Evolutionary conservation across 2,329 filamentous ascomycete species (phyloP).

Genomic region (Apiospora hydei): DNA sequence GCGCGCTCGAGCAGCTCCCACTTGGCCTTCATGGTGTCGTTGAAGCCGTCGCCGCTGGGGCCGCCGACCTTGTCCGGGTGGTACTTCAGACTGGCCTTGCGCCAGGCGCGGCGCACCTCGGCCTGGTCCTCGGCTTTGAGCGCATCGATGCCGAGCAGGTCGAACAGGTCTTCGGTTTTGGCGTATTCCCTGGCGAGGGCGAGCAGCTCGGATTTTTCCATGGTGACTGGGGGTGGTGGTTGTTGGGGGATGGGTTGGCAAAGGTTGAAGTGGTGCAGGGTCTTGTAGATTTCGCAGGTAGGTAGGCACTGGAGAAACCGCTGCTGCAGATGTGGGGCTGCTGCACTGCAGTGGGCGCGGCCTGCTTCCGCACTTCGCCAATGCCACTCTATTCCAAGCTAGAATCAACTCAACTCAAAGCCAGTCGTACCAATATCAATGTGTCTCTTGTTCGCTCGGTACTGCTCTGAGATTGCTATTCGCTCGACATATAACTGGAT

Average conservation of each 20-base stretch:
- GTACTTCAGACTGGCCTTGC: slow-evolving; percentile 85
- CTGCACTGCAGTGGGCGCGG: neutral
- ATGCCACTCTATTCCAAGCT: neutral
- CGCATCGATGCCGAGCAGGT: slow-evolving; percentile 72
- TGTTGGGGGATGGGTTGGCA: neutral
- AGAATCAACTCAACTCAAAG: neutral
- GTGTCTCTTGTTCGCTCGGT: no score
- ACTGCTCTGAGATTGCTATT: no score
- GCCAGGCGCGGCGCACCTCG: slow-evolving; percentile 85
- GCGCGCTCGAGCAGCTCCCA: slow-evolving; percentile 88
- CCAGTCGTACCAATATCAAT: no score
- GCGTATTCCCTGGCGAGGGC: slow-evolving; percentile 66
- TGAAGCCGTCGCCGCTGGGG: slow-evolving; percentile 70
- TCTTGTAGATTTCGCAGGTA: neutral
- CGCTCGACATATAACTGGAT: no score
- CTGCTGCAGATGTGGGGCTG: neutral
- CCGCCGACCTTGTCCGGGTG: slow-evolving; percentile 79
- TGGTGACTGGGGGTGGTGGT: slow-evolving; percentile 9
- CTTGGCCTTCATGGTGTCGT: slow-evolving; percentile 65
- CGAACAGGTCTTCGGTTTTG: slow-evolving; percentile 77
- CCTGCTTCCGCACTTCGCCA: neutral
- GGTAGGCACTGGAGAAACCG: neutral
- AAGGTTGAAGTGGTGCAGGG: neutral
- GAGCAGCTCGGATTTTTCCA: slow-evolving; percentile 55
- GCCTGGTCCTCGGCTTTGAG: slow-evolving; percentile 63